Evolutionary conservation across 345 rosid species (phyloP), one percentile per base, ranked within the genome.

Genomic region (Euclidium syriacum): DNA sequence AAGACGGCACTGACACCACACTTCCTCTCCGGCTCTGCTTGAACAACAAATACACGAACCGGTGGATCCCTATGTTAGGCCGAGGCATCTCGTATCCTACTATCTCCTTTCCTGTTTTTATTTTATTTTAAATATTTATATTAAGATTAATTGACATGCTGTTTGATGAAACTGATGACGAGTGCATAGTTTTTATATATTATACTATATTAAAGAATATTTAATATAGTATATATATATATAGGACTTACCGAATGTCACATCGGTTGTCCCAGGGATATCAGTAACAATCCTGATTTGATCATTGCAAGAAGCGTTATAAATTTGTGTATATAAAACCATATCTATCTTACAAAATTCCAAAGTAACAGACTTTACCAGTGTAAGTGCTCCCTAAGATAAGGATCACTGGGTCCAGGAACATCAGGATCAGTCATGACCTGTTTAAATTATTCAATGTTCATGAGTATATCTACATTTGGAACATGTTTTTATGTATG

Each of bases 371-470:
- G 6, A 9, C 2, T 52, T 19, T 83, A 92, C 98, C 96, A 89
- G 81, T 92, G 98, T 51, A 89, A 73, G 67, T 92, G 98, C 82
- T 92, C 98, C 67, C 77, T 87, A 57, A 89, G 78, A 69, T 87
- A 89, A 27, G 98, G 98, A 68, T 92, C 98, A 67, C 98, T 92
- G 10, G 98, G 98, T 34, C 96, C 96, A 7, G 98, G 98, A 68
- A 82, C 95, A 82, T 92, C 98, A 34, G 98, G 98, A 75, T 92
- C 98, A 15, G 91, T 89, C 98, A 92, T 89, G n/a, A 92, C 85
- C 96, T 92, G 70, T 36, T 46, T 55, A 17, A 50, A 41, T 35
- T 48, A 47, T 63, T 47, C 18, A 30, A 56, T 39, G 38, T 36
- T 15, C 35, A 51, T 56, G 32, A 38, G n/a, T 56, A 15, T 30